Conservation (phyloP, 2,329 filamentous ascomycete species). For the Penicillium freii region DNA sequence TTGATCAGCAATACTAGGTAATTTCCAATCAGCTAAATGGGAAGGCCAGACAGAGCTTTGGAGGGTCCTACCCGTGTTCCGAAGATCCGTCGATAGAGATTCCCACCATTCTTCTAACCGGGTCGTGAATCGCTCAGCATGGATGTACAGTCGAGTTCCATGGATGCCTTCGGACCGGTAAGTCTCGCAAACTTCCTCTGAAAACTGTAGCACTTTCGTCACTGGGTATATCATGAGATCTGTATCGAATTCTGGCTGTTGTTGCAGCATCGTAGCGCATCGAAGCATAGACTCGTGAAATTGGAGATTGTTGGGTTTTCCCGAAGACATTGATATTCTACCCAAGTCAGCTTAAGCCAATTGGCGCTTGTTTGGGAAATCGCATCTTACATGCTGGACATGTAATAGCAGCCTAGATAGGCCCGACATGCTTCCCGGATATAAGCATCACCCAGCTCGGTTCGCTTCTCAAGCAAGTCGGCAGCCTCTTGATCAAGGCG, state of each 20-base stretch:
- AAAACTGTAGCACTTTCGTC: constrained; percentile 20
- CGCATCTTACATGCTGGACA: constrained; percentile 15
- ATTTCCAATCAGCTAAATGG: not conserved
- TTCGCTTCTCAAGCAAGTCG: constrained; percentile 8
- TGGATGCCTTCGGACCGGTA: constrained; percentile 11
- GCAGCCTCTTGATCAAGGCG: constrained; percentile 14
- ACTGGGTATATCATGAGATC: constrained; percentile 24
- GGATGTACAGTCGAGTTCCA: constrained; percentile 10
- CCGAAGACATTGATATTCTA: constrained; percentile 16
- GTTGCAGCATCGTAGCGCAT: constrained; percentile 21
- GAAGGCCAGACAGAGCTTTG: not conserved
- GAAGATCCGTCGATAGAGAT: constrained; percentile 14
- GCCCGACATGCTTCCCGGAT: constrained; percentile 9
- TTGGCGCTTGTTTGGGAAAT: not conserved
- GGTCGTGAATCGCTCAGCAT: constrained; percentile 17
- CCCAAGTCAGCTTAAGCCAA: constrained; percentile 1
- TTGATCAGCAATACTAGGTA: constrained; percentile 12
- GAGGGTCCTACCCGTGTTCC: constrained; percentile 9
- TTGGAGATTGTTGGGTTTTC: constrained; percentile 15
- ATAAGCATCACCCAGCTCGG: constrained; percentile 6
- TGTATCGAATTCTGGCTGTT: constrained; percentile 21
- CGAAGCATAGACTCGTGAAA: constrained; percentile 17
- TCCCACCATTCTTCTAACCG: constrained; percentile 20
- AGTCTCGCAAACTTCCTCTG: constrained; percentile 19
- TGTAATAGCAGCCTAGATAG: constrained; percentile 22